phyloP scores from a whole-genome alignment of 2,329 filamentous ascomycete species.

The Nigrospora oryzae region DNA sequence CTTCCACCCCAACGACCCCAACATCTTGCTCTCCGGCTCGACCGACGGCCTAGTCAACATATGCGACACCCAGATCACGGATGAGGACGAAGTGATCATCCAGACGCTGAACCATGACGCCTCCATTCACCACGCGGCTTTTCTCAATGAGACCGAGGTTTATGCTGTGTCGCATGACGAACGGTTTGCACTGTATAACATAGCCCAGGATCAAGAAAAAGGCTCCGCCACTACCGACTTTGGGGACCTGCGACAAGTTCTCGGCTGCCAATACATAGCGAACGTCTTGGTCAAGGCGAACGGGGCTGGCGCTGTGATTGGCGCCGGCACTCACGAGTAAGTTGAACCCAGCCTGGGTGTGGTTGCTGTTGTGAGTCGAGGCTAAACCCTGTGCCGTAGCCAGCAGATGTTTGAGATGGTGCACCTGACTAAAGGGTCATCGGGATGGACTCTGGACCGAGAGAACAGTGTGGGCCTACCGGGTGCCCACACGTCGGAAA shows the following conservation, averaged over 20 bases:
- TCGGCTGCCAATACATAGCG: constrained; percentile 67
- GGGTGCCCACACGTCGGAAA: constrained; percentile 55
- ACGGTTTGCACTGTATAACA: constrained; percentile 63
- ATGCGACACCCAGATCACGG: constrained; percentile 60
- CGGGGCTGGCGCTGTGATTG: constrained; percentile 50
- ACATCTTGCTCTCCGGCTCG: constrained; percentile 64
- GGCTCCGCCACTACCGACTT: constrained; percentile 49
- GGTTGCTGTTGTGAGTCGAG: neutral
- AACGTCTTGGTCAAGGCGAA: constrained; percentile 55
- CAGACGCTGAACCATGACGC: constrained; percentile 73
- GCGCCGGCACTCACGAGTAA: constrained; percentile 60
- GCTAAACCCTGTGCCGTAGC: constrained; percentile 20
- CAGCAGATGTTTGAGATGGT: constrained; percentile 51
- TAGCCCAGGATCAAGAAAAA: constrained; percentile 54
- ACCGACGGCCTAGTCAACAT: constrained; percentile 75
- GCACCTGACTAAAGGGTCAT: constrained; percentile 42
- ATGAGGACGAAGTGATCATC: constrained; percentile 70
- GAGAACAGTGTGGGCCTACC: constrained; percentile 49
- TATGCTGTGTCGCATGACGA: constrained; percentile 74
- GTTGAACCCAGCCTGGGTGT: constrained; percentile 14
- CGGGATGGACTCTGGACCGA: constrained; percentile 45
- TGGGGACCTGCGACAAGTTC: constrained; percentile 58
- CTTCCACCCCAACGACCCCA: constrained; percentile 52
- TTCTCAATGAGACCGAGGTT: constrained; percentile 56
- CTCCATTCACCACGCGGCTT: constrained; percentile 67